These are phyloP conservation scores for Zymoseptoria pseudotritici DNA, from an alignment of 2,329 filamentous ascomycete genomes.

Conservation along the genomic window DNA sequence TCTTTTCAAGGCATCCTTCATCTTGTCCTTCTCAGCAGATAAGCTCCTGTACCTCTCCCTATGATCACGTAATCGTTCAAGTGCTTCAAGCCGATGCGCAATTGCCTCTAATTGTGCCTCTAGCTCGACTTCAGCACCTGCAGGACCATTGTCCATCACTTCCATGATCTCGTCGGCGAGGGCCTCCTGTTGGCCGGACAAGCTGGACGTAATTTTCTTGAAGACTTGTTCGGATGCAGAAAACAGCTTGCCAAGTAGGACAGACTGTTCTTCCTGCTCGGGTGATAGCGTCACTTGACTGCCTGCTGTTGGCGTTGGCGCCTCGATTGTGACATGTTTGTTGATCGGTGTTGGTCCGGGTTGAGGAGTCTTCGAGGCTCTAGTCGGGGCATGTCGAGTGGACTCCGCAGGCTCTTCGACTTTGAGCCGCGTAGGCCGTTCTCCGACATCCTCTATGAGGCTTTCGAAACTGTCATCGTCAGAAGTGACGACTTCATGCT, in stretches of 20 bases:
- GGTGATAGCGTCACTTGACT: constrained; percentile 9
- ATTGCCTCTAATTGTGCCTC: constrained; percentile 16
- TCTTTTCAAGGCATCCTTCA: constrained; percentile 15
- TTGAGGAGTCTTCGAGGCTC: background rate
- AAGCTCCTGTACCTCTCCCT: constrained; percentile 16
- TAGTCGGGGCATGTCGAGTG: background rate
- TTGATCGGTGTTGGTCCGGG: background rate
- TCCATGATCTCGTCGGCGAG: constrained; percentile 17
- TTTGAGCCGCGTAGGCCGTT: background rate
- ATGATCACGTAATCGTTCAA: constrained; percentile 15
- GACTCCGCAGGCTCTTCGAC: background rate
- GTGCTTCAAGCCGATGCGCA: constrained; percentile 7
- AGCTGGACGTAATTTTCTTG: constrained; percentile 5
- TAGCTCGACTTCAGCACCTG: constrained; percentile 9
- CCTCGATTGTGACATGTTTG: background rate
- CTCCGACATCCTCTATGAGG: background rate
- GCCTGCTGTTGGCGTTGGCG: constrained; percentile 8
- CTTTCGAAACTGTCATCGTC: background rate
- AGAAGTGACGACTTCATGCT: background rate
- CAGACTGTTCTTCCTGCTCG: constrained; percentile 3
- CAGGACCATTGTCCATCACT: constrained; percentile 15
- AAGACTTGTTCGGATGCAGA: constrained; percentile 14
- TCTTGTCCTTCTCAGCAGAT: constrained; percentile 15
- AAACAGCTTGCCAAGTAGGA: constrained; percentile 16
- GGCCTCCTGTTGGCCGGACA: constrained; percentile 14